These are phyloP conservation scores for Acorus gramineus DNA, from an alignment of 106 monocot species.

Conservation along the genomic window DNA sequence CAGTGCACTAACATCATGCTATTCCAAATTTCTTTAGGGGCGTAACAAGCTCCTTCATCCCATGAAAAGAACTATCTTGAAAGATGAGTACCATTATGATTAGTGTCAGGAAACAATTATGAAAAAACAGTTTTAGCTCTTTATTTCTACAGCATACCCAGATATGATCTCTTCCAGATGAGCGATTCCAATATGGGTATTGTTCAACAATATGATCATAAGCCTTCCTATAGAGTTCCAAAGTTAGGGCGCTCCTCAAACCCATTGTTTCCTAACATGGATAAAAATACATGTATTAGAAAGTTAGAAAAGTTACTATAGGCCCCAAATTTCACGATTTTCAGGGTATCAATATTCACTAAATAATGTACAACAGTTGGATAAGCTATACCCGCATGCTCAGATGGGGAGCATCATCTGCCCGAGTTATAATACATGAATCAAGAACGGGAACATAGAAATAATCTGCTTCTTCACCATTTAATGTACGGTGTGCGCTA, in stretches of 20 bases:
- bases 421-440: constrained; percentile 80
- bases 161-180: constrained; percentile 91
- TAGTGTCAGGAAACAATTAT: neutral
- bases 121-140: neutral
- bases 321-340: too few relatives aligned
- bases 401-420: constrained; percentile 66
- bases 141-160: constrained; percentile 59
- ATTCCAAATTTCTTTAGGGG: constrained; percentile 95
- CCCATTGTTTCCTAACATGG: constrained; percentile 39
- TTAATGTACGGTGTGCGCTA: constrained; percentile 80
- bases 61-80: constrained; percentile 77
- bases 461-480: constrained; percentile 93
- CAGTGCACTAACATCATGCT: constrained; percentile 98
- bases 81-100: constrained; percentile 5
- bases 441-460: constrained; percentile 94
- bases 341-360: too few relatives aligned
- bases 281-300: neutral
- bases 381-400: constrained; percentile 30
- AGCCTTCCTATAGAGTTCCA: constrained; percentile 71
- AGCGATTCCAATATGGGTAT: constrained; percentile 88
- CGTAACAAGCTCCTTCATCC: constrained; percentile 99
- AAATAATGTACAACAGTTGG: too few relatives aligned
- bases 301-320: neutral
- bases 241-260: constrained; percentile 54
- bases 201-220: constrained; percentile 73